Conservation (phyloP, 257 asterid genomes). For the Avicennia marina region DNA sequence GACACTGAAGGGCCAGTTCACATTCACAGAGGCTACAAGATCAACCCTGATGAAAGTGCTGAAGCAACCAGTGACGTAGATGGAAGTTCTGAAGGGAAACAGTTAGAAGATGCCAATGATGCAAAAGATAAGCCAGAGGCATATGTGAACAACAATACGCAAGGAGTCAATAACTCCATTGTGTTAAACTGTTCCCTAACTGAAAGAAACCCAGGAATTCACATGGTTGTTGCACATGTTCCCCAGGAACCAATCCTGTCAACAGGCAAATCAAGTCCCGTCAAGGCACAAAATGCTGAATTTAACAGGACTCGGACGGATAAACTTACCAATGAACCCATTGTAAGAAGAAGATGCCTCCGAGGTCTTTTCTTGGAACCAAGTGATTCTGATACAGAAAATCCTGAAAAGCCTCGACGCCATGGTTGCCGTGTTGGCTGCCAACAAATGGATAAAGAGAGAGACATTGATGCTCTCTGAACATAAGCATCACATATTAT, state of each 20-base stretch:
- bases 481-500: constrained; percentile 6
- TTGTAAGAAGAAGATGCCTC: constrained; percentile 73
- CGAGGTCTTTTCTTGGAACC: constrained; percentile 65
- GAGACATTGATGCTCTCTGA: constrained; percentile 27
- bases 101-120: constrained; percentile 19
- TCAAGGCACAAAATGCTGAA: constrained; percentile 45
- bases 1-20: constrained; percentile 37
- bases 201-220: constrained; percentile 72
- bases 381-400: constrained; percentile 62
- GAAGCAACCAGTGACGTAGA: constrained; percentile 53
- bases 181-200: constrained; percentile 51
- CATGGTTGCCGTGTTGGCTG: constrained; percentile 75
- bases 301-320: constrained; percentile 32
- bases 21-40: constrained; percentile 71
- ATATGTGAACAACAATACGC: constrained; percentile 69
- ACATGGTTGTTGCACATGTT: constrained; percentile 28
- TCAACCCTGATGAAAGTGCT: constrained; percentile 34
- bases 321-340: constrained; percentile 53
- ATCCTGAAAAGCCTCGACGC: constrained; percentile 51
- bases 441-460: constrained; percentile 28
- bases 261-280: constrained; percentile 4
- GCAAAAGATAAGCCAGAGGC: constrained; percentile 45
- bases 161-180: constrained; percentile 76
- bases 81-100: constrained; percentile 25
- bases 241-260: constrained; percentile 29